Conservation (phyloP, 1,284 basidiomycete species). For the Afroboletus lepidellus region DNA sequence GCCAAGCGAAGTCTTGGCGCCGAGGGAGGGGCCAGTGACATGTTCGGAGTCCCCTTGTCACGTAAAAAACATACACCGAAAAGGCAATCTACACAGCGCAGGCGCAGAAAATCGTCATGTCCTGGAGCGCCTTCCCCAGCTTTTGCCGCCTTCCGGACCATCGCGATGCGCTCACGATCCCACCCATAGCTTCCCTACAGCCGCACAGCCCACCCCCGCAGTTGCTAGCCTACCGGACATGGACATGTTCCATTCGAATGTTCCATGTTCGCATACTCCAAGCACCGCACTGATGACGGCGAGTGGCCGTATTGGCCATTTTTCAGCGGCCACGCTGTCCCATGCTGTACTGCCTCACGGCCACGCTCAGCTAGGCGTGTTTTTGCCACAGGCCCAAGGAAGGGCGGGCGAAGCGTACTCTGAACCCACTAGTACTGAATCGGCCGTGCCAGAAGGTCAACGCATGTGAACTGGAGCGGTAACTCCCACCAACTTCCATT, state of each 20-base stretch:
- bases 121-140: not conserved
- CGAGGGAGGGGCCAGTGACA: not conserved
- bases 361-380: not conserved
- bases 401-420: not conserved
- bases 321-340: not conserved
- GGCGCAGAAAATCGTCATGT: not conserved
- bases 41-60: not conserved
- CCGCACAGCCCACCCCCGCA: not conserved
- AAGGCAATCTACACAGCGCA: slow-evolving; percentile 11
- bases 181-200: not conserved
- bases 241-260: slow-evolving; percentile 27
- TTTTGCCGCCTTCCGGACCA: not conserved
- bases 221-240: slow-evolving; percentile 15
- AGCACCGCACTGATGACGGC: slow-evolving; percentile 11
- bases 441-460: no score
- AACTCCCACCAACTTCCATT: no score
- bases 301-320: not conserved
- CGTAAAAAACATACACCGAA: not conserved
- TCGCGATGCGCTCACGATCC: not conserved
- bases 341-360: slow-evolving; percentile 14
- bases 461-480: no score
- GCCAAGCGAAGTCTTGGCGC: not conserved
- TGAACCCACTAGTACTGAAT: no score
- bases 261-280: slow-evolving; percentile 24
- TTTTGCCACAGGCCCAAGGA: not conserved